Evolutionary conservation across 257 asterid species (phyloP), one percentile per base, ranked within the genome.

Genomic region (Nicotiana attenuata): DNA sequence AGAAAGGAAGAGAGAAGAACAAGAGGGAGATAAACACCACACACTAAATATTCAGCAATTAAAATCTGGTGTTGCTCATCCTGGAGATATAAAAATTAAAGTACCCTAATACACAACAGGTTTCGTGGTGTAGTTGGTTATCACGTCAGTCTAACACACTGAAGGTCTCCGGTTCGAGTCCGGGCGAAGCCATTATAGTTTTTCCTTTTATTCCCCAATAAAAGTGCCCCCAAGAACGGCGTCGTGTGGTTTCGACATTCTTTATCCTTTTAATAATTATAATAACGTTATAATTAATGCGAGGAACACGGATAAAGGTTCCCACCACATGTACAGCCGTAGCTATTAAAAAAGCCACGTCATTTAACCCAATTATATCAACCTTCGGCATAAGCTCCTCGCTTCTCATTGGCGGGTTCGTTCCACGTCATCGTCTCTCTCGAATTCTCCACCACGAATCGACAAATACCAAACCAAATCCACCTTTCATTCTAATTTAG

Each of bases 51-150:
- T 8, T 8, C 11, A 41, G 50, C 50, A 41, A 9, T 9, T 41
- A 41, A 41, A 41, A 9, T 41, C 11, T 8, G 47, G 47, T 7
- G 47, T 7, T 7, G 10, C 10, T 7, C 9, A 33, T 3, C 2
- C 0, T 28, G 2, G 31, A 28, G 31, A 29, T 3, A 29, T 29
- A 29, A 29, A 35, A 0, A 6, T 0, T 6, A 7, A 38, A 38
- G 47, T 38, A 38, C 3, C 10, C 10, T 0, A 7, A 1, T 1
- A 0, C 0, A 7, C 13, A 60, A 24, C 1, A 0, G 97, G 95
- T 92, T 78, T 94, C 96, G 96, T 93, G 97, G 97, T 94, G 97
- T 94, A 94, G 98, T 92, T 93, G 98, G 99, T 93, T 95, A 95
- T 92, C 97, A 92, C 94, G 97, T 95, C 98, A 92, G 97, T 95